Base-by-base conservation (phyloP, 495 filamentous ascomycete genomes). In the Penicillium pancosmium region DNA sequence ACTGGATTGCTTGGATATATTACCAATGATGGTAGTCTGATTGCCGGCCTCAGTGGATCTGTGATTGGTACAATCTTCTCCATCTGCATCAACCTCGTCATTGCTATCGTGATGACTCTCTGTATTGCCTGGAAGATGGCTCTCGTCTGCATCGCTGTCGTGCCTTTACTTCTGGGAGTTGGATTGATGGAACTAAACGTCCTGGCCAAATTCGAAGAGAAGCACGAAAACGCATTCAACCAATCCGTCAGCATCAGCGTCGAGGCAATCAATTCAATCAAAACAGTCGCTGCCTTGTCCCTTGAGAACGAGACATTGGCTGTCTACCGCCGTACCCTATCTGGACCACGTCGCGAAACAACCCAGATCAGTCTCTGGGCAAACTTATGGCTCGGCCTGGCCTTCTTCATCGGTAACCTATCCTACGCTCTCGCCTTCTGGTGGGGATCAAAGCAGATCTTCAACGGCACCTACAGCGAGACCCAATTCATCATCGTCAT, bases 341-440 rank as follows among this genome's bases (percentile, higher is more conserved):
- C 66, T 13, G 76, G 72, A 0, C 79, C 80, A 6, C 70, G 74
- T 11, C 79, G 78, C 55, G 83, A 83, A 47, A 82, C 78, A 25
- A 68, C 76, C 13, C 62, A 66, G 34, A 76, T 79, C 12, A 82
- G 76, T 50, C 27, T 80, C 13, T 77, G 74, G 57, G 75, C 78
- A 35, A 82, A 76, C 56, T 51, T 80, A 21, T 83, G 81, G 74
- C 82, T 82, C 47, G 81, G 82, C 5, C 72, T 83, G 18, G 78
- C 80, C 15, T 81, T 84, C 54, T 80, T 78, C 63, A 63, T 82
- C 15, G 76, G 79, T 23, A 76, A 83, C 56, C 68, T 81, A 10
- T 78, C 88, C 15, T 84, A 87, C 60, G 86, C 85, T 0, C 71
- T 90, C 16, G 86, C 86, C 5, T 89, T 88, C 64, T 88, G 85